Conservation (phyloP, 192 early-diverging fungal species). For the Chytriomyces hyalinus region DNA sequence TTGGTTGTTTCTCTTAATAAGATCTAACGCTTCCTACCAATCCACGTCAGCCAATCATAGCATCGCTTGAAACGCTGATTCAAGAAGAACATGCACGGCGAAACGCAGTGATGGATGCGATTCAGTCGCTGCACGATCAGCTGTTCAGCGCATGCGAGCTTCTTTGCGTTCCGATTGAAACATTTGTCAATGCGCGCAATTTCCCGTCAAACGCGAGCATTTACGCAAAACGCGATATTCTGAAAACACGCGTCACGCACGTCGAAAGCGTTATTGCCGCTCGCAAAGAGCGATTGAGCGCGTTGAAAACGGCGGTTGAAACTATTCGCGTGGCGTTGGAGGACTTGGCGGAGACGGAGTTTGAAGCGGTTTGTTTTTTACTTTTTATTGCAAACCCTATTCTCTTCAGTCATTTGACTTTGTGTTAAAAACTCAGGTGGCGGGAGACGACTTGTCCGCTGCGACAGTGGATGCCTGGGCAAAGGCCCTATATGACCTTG, state of each 20-base stretch:
- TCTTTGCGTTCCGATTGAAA: conserved; percentile 25
- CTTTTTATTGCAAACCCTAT: not conserved
- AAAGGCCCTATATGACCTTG: conserved; percentile 14
- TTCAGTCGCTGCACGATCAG: conserved; percentile 19
- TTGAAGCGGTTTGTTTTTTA: conserved; percentile 10
- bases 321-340: conserved; percentile 1
- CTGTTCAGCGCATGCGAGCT: conserved; percentile 10
- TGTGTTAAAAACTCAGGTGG: not conserved
- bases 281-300: conserved; percentile 13
- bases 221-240: conserved; percentile 28
- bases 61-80: conserved; percentile 18
- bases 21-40: not conserved
- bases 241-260: not conserved
- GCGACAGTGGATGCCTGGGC: conserved; percentile 25
- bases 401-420: too few relatives aligned
- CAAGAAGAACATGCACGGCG: conserved; percentile 11
- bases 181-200: conserved; percentile 12
- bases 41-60: conserved; percentile 27
- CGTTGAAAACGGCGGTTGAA: conserved; percentile 6
- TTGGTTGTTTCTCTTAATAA: not conserved
- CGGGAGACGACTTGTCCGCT: conserved; percentile 13
- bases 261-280: conserved; percentile 13
- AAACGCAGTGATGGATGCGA: not conserved
- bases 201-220: conserved; percentile 16
- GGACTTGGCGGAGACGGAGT: conserved; percentile 4